Evolutionary conservation across 257 asterid species (phyloP).

Genomic region (Solanum arcanum): DNA sequence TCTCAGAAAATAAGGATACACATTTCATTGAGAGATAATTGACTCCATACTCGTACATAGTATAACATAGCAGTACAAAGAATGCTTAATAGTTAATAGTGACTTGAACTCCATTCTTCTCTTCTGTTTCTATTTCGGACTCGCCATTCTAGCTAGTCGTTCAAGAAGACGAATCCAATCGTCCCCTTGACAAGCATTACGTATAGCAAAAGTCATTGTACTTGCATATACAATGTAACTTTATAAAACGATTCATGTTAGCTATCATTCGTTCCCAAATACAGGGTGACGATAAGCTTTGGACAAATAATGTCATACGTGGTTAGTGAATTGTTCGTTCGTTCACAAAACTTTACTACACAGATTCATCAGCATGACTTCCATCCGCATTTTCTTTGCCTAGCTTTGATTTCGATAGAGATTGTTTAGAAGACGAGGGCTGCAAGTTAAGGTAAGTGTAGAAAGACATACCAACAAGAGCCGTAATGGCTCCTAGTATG

Average conservation of each 20-base stretch:
- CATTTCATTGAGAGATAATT: background rate
- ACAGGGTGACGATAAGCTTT: background rate
- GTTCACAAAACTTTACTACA: conserved; percentile 6
- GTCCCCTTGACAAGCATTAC: background rate
- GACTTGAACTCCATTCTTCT: background rate
- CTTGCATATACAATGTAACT: background rate
- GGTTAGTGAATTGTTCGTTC: background rate
- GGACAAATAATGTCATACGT: background rate
- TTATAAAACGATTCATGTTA: background rate
- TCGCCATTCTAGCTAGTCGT: background rate
- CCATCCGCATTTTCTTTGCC: conserved; percentile 61
- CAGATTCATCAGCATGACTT: conserved; percentile 47
- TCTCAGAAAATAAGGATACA: background rate
- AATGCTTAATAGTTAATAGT: background rate
- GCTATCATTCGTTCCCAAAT: background rate
- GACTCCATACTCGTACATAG: background rate
- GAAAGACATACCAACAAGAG: conserved; percentile 74
- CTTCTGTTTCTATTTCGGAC: background rate
- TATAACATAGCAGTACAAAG: background rate
- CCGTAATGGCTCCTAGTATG: conserved; percentile 69
- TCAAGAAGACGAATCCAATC: background rate
- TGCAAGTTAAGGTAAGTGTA: conserved; percentile 89
- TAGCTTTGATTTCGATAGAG: conserved; percentile 65
- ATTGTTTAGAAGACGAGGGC: conserved; percentile 38
- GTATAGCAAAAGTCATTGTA: background rate